Evolutionary conservation across 2,329 filamentous ascomycete genomes (phyloP).

Genomic region (Colletotrichum sp.): DNA sequence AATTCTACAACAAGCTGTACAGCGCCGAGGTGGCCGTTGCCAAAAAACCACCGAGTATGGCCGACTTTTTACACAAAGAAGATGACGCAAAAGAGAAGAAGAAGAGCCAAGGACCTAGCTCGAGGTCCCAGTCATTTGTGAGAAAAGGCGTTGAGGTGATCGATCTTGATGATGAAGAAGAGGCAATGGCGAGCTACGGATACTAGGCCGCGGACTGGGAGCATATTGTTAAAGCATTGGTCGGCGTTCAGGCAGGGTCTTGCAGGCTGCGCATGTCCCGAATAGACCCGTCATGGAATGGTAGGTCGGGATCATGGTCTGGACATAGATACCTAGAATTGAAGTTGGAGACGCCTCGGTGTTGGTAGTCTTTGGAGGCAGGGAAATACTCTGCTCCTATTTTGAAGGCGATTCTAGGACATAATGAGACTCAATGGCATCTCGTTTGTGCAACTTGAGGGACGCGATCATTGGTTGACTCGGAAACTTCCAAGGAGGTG

Average conservation of each 20-base stretch:
- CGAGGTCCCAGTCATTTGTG: conserved; percentile 8
- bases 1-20: conserved; percentile 85
- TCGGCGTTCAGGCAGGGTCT: not conserved
- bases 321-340: conserved; percentile 2
- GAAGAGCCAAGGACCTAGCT: conserved; percentile 24
- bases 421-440: not conserved
- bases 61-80: conserved; percentile 41
- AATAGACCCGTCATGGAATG: not conserved
- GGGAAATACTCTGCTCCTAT: not conserved
- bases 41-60: conserved; percentile 37
- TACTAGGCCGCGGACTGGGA: conserved; percentile 24
- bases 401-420: not conserved
- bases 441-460: not conserved
- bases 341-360: not conserved
- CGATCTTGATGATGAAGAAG: conserved; percentile 55
- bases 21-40: conserved; percentile 65
- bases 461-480: not conserved
- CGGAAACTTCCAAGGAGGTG: not conserved
- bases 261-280: not conserved
- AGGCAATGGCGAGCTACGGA: conserved; percentile 50
- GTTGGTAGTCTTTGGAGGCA: not conserved
- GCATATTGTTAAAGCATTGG: not conserved
- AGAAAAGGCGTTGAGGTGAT: conserved; percentile 28
- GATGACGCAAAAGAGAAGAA: conserved; percentile 27
- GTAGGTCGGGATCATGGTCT: not conserved